Evolutionary conservation across 2,329 filamentous ascomycete species (phyloP).

Genomic region (Claviceps sp.): DNA sequence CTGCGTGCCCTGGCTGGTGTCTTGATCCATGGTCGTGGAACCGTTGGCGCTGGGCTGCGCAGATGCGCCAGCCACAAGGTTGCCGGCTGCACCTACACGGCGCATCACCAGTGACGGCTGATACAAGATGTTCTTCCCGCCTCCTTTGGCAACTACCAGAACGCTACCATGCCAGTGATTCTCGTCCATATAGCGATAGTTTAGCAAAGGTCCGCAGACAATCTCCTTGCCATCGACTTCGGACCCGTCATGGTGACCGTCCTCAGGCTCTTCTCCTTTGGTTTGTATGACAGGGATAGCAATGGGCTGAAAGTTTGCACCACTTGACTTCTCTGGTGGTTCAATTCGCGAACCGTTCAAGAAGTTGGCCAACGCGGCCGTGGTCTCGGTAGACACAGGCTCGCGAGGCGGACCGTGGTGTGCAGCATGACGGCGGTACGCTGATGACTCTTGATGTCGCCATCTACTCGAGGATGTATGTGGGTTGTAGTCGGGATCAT

Average conservation of each 20-base stretch:
- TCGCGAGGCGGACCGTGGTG: conserved; percentile 17
- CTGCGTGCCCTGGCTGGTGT: conserved; percentile 29
- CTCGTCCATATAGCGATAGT: conserved; percentile 64
- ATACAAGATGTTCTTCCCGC: conserved; percentile 42
- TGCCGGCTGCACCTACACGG: conserved; percentile 19
- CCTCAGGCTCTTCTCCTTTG: background rate
- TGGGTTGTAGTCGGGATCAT: conserved; percentile 28
- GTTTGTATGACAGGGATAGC: conserved; percentile 25
- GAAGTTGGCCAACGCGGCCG: conserved; percentile 41
- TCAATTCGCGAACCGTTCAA: conserved; percentile 41
- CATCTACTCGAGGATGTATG: conserved; percentile 44
- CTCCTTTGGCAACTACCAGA: conserved; percentile 65
- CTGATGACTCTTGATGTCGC: conserved; percentile 50
- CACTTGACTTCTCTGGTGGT: conserved; percentile 18
- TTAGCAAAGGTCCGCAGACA: conserved; percentile 59
- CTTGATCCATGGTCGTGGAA: background rate
- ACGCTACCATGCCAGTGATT: conserved; percentile 74
- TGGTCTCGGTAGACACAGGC: conserved; percentile 24
- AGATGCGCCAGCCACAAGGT: conserved; percentile 10
- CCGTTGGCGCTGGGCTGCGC: conserved; percentile 18
- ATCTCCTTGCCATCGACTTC: conserved; percentile 36
- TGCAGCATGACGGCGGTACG: conserved; percentile 37
- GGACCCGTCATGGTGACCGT: conserved; percentile 5
- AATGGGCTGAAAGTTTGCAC: conserved; percentile 33
- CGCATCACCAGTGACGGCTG: conserved; percentile 47